These are phyloP conservation scores for Trichoderma virens DNA, from an alignment of 495 filamentous ascomycete genomes.

Conservation along the genomic window DNA sequence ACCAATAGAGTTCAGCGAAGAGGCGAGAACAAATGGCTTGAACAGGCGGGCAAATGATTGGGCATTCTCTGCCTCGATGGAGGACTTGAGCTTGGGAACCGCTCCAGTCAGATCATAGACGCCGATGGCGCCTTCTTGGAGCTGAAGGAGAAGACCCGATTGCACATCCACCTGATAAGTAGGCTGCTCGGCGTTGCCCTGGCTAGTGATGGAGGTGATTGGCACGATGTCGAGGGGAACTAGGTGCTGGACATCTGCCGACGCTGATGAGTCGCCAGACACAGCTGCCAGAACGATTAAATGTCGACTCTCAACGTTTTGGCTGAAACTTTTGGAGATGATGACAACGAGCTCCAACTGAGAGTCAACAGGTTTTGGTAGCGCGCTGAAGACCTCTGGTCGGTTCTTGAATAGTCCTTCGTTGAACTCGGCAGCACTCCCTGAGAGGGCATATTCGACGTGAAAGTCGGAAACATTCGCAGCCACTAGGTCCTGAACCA, in stretches of 20 bases:
- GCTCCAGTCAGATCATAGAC: slow-evolving; percentile 45
- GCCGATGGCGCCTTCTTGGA: slow-evolving; percentile 33
- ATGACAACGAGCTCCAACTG: slow-evolving; percentile 42
- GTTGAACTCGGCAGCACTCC: slow-evolving; percentile 11
- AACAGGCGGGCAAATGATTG: slow-evolving; percentile 27
- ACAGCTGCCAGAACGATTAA: slow-evolving; percentile 39
- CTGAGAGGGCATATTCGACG: slow-evolving; percentile 33
- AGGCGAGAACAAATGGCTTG: slow-evolving; percentile 41
- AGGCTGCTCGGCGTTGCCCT: slow-evolving; percentile 4
- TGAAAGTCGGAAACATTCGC: slow-evolving; percentile 20
- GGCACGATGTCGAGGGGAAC: slow-evolving; percentile 22
- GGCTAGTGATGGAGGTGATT: slow-evolving; percentile 10
- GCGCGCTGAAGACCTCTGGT: slow-evolving; percentile 4
- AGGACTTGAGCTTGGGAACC: slow-evolving; percentile 42
- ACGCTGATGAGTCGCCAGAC: slow-evolving; percentile 19
- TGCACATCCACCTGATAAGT: slow-evolving; percentile 47
- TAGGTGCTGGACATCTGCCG: slow-evolving; percentile 17
- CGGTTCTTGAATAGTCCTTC: slow-evolving; percentile 13
- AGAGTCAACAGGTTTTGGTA: slow-evolving; percentile 23
- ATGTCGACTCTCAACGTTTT: slow-evolving; percentile 21
- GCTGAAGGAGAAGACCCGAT: slow-evolving; percentile 47
- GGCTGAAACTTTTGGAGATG: slow-evolving; percentile 25
- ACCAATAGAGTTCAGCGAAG: slow-evolving; percentile 31
- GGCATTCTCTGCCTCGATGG: slow-evolving; percentile 25
- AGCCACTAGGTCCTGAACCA: slow-evolving; percentile 30